These are phyloP conservation scores for Bruguiera sexangula DNA, from an alignment of 345 rosid genomes.

Conservation along the genomic window DNA sequence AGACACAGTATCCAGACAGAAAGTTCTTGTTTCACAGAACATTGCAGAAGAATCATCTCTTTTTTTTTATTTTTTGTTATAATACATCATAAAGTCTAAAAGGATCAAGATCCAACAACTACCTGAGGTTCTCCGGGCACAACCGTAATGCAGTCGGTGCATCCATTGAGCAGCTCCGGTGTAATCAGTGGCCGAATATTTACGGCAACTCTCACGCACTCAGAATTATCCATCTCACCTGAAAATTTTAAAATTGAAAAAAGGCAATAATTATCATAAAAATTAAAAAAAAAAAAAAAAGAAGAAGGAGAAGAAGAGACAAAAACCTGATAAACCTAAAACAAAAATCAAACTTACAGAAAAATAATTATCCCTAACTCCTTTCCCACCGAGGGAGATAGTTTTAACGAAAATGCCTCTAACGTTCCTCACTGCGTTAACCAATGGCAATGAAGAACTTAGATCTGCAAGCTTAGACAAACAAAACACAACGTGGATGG, in stretches of 20 bases:
- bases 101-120: not conserved
- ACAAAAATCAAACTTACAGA: too few species aligned
- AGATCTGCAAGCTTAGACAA: not conserved
- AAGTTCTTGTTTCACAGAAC: not conserved
- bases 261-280: not conserved
- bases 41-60: not conserved
- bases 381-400: too few species aligned
- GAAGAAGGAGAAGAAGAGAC: not conserved
- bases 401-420: not conserved
- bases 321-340: too few species aligned
- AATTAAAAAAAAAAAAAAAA: too few species aligned
- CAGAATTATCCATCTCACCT: constrained; percentile 35
- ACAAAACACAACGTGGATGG: not conserved
- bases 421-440: not conserved
- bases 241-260: not conserved
- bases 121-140: constrained; percentile 92
- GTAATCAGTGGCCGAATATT: constrained; percentile 87
- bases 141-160: constrained; percentile 83
- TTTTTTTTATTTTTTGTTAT: too few species aligned
- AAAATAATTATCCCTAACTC: too few species aligned
- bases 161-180: constrained; percentile 77
- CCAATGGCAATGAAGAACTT: not conserved
- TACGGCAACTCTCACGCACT: constrained; percentile 82
- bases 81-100: not conserved
- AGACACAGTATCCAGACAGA: not conserved